phyloP scores from a whole-genome alignment of 2,329 filamentous ascomycete genomes.

The Aspergillus chevalieri region DNA sequence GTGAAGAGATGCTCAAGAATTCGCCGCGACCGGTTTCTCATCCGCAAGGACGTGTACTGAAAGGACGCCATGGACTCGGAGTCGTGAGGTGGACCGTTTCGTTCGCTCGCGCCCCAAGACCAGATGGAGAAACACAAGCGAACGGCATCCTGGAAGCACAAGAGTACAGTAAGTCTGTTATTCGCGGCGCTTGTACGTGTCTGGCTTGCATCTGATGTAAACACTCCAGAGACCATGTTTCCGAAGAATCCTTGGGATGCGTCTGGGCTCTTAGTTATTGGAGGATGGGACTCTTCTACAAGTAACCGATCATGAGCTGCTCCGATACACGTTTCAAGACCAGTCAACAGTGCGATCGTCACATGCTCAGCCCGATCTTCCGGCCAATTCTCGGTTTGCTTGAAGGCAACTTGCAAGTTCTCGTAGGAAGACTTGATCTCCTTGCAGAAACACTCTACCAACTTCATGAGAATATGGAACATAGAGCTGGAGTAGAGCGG shows the following conservation, averaged over 20 bases:
- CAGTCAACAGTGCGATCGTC: constrained; percentile 76
- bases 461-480: constrained; percentile 81
- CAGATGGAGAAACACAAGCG: constrained; percentile 89
- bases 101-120: constrained; percentile 71
- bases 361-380: constrained; percentile 53
- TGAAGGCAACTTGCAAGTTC: constrained; percentile 53
- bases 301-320: constrained; percentile 77
- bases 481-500: constrained; percentile 78
- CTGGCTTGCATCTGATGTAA: constrained; percentile 69
- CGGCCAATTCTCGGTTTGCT: constrained; percentile 32
- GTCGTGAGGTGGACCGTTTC: constrained; percentile 49
- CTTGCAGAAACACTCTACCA: constrained; percentile 82
- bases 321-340: constrained; percentile 83
- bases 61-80: constrained; percentile 70
- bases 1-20: constrained; percentile 89
- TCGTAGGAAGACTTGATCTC: constrained; percentile 70
- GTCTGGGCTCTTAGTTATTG: constrained; percentile 69
- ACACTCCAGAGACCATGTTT: constrained; percentile 88
- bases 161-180: constrained; percentile 80
- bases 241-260: constrained; percentile 84
- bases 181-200: constrained; percentile 83
- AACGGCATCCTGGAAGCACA: constrained; percentile 96
- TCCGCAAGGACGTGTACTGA: constrained; percentile 79
- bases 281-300: constrained; percentile 64
- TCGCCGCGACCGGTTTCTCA: constrained; percentile 81